These are phyloP conservation scores for Rhododendron simsii DNA, from an alignment of 148 eudicot species.

Conservation along the genomic window DNA sequence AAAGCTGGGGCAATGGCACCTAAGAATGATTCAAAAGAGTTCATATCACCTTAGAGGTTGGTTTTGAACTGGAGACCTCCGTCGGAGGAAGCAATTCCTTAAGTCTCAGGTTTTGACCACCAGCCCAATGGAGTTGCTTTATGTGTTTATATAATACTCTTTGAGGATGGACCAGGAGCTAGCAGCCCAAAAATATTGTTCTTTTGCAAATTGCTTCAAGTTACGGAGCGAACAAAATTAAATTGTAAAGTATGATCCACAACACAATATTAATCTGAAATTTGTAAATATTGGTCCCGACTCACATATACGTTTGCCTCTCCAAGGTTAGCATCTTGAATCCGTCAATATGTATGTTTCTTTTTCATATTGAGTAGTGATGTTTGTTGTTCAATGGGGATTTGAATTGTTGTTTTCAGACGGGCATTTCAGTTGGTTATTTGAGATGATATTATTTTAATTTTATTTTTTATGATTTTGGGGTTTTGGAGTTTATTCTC, in stretches of 20 bases:
- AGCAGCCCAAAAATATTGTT: background rate
- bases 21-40: background rate
- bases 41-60: background rate
- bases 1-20: background rate
- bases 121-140: background rate
- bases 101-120: no score
- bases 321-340: background rate
- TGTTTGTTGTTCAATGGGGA: background rate
- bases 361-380: background rate
- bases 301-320: background rate
- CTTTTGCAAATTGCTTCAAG: background rate
- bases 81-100: no score
- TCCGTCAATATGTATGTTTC: background rate
- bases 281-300: no score
- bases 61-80: background rate
- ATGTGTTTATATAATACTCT: background rate
- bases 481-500: background rate
- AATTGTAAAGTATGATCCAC: no score
- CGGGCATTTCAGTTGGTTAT: background rate
- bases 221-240: background rate
- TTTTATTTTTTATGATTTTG: background rate
- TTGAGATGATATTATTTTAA: background rate
- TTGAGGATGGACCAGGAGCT: background rate
- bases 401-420: background rate
- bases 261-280: background rate